These are phyloP conservation scores for Odontarrhena argentea DNA, from an alignment of 345 rosid species.

Conservation along the genomic window DNA sequence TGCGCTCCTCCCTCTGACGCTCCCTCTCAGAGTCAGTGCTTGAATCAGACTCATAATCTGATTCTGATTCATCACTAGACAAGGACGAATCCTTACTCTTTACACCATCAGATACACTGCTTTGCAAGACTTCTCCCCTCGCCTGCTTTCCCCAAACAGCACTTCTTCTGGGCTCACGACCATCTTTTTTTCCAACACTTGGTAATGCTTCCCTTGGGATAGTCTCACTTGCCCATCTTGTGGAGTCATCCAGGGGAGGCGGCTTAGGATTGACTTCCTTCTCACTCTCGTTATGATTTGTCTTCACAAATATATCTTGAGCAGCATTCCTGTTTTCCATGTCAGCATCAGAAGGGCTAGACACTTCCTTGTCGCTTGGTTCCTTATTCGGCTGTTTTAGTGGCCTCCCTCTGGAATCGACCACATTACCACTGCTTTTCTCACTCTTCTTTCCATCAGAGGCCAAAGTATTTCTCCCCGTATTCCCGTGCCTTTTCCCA, in stretches of 20 bases:
- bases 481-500: constrained; percentile 50
- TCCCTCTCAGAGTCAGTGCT: constrained; percentile 83
- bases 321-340: constrained; percentile 39
- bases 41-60: constrained; percentile 60
- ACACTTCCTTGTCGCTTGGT: constrained; percentile 54
- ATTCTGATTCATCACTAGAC: constrained; percentile 50
- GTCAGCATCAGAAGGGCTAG: constrained; percentile 57
- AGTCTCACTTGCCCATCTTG: constrained; percentile 36
- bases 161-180: constrained; percentile 40
- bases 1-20: constrained; percentile 77
- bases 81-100: constrained; percentile 54
- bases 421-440: constrained; percentile 43
- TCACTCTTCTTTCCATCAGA: constrained; percentile 55
- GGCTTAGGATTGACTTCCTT: constrained; percentile 45
- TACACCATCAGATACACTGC: constrained; percentile 47
- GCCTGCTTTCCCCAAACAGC: constrained; percentile 45
- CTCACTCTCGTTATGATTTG: constrained; percentile 38
- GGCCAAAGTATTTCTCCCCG: constrained; percentile 39
- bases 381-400: constrained; percentile 49
- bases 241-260: constrained; percentile 39
- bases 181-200: constrained; percentile 40
- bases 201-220: constrained; percentile 33
- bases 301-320: constrained; percentile 21
- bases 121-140: constrained; percentile 38
- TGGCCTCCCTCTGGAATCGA: constrained; percentile 40